These are phyloP conservation scores for Dendrobium nobile DNA, from an alignment of 106 monocot species.

Conservation along the genomic window DNA sequence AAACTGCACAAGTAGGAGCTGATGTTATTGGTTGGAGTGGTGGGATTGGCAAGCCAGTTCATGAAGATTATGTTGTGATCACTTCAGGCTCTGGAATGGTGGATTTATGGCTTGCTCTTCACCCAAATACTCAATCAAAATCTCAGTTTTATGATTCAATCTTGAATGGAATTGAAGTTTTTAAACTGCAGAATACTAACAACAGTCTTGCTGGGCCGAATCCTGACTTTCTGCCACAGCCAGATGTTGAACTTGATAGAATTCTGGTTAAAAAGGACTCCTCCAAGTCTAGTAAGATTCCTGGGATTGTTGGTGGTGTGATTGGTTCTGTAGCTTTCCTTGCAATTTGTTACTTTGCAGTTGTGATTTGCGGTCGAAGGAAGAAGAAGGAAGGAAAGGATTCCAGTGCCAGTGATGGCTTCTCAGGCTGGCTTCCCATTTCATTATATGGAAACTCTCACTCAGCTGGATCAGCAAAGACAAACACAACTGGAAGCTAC, in stretches of 20 bases:
- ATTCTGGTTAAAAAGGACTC: not conserved
- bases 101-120: constrained; percentile 26
- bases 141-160: constrained; percentile 24
- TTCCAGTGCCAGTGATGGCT: constrained; percentile 32
- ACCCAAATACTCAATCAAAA: constrained; percentile 11
- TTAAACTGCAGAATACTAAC: constrained; percentile 18
- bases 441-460: constrained; percentile 54
- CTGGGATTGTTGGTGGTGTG: constrained; percentile 32
- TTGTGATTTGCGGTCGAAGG: not conserved
- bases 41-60: constrained; percentile 28
- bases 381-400: constrained; percentile 27
- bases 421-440: constrained; percentile 49
- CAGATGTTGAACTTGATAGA: constrained; percentile 9
- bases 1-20: constrained; percentile 15
- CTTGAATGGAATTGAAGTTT: constrained; percentile 36
- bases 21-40: constrained; percentile 30
- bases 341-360: constrained; percentile 3
- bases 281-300: constrained; percentile 2
- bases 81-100: constrained; percentile 13
- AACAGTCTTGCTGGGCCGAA: constrained; percentile 33
- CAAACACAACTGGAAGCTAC: constrained; percentile 51
- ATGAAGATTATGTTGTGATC: constrained; percentile 24
- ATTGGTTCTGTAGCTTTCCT: constrained; percentile 16
- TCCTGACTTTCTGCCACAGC: constrained; percentile 6
- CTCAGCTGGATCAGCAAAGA: constrained; percentile 44